Evolutionary conservation across 768 basidiomycete species (phyloP), one percentile per base, ranked within the genome.

Genomic region (Leucocoprinus leucothites): DNA sequence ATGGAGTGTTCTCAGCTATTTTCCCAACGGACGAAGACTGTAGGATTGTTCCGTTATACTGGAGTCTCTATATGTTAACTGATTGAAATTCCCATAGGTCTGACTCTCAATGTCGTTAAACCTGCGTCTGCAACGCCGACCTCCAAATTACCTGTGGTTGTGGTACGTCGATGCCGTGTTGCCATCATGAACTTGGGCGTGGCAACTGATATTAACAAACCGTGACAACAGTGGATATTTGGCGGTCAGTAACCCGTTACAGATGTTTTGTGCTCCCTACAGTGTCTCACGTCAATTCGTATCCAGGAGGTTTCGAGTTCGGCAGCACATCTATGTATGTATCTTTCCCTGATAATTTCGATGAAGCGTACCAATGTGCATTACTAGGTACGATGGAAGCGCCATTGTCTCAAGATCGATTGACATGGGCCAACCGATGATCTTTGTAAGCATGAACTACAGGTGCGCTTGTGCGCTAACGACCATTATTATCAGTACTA

Each of bases 381-480:
- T 35, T 22, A 9, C 31, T 48, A 77, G 74, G 56, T 75, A 79
- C 57, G 75, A 80, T 61, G 79, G 80, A 8, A 65, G 61, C 0
- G 57, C 58, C 7, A 72, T 81, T 36, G 79, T 83, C 5, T 56
- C 66, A 14, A 71, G 76, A 18, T 82, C 81, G 0, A 67, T 79
- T 9, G 64, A 65, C 0, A 59, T 82, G 7, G 69, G 68, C 1
- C 62, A 68, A 45, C 80, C 81, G 0, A 70, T 80, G 7, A 64
- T 84, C 26, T 82, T 75, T 56, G 81, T 83, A 9, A 78, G 76
- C 60, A 75, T 81, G 68, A 83, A 83, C 62, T 83, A 84, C 51
- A 68, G 79, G 61, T 62, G 52, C 18, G 61, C 21, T 16, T 19
- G 1, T 6, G 44, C 22, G 9, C 3, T 5, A 4, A 13, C 19